These are phyloP conservation scores for Panicum virgatum DNA, from an alignment of 202 grass and related monocot species.

Conservation along the genomic window DNA sequence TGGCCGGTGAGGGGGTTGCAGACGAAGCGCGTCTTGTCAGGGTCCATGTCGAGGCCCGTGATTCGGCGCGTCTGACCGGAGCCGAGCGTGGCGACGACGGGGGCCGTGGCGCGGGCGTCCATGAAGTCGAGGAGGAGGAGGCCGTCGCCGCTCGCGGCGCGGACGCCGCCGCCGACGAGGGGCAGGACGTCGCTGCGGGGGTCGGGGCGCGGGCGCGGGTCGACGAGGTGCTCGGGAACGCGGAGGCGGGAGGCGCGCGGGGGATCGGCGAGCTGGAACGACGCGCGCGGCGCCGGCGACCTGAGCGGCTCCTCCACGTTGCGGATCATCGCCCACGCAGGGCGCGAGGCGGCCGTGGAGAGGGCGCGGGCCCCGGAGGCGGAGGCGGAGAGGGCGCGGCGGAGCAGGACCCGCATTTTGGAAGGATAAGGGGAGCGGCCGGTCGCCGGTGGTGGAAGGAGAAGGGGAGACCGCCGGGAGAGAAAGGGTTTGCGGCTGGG, in stretches of 20 bases:
- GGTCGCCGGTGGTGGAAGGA: not conserved
- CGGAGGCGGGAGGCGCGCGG: not conserved
- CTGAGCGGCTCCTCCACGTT: not conserved
- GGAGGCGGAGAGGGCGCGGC: not conserved
- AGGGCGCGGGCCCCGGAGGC: not conserved
- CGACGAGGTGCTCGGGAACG: not conserved
- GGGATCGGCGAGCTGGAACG: not conserved
- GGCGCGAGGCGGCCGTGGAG: not conserved
- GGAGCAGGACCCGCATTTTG: slow-evolving; percentile 10
- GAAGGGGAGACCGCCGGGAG: too few species aligned
- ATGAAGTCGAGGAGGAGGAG: slow-evolving; percentile 1
- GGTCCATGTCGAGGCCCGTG: fast-evolving
- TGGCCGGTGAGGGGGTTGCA: slow-evolving; percentile 8
- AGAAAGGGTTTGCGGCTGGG: not conserved
- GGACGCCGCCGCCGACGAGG: not conserved
- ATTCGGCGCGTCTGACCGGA: not conserved
- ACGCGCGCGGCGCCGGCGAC: not conserved
- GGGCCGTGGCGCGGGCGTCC: not conserved
- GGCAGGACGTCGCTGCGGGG: not conserved
- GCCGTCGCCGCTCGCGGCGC: not conserved
- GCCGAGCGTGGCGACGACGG: not conserved
- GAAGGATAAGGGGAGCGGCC: too few species aligned
- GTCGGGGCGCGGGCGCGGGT: too few species aligned
- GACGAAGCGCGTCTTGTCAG: not conserved
- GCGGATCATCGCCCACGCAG: slow-evolving; percentile 22